Evolutionary conservation across 305 asterid genomes (phyloP).

Genomic region (Solanum hybrid): DNA sequence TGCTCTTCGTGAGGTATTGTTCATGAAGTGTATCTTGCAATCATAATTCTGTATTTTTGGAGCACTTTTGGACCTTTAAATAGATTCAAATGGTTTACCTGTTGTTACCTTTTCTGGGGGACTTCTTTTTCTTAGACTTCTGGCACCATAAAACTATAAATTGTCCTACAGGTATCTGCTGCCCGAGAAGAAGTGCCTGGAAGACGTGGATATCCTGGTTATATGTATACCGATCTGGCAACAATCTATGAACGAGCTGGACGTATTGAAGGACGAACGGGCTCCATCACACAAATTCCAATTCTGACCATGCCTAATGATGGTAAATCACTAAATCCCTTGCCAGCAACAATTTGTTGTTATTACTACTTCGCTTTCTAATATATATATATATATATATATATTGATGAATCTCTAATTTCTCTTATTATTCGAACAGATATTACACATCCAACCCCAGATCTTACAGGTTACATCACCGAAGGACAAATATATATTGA

Average conservation of each 20-base stretch:
- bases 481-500: constrained; percentile 98
- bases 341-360: background rate
- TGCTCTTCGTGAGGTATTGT: constrained; percentile 95
- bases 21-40: background rate
- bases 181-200: constrained; percentile 99
- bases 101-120: background rate
- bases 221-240: constrained; percentile 87
- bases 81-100: background rate
- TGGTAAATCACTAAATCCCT: constrained; percentile 32
- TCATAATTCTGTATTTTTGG: background rate
- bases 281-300: constrained; percentile 90
- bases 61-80: background rate
- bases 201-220: constrained; percentile 82
- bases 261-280: constrained; percentile 85
- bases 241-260: constrained; percentile 94
- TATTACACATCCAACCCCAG: constrained; percentile 98
- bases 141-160: background rate
- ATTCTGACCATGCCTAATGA: constrained; percentile 93
- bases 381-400: background rate
- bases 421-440: constrained; percentile 40
- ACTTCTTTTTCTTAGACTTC: background rate
- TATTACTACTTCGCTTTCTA: constrained; percentile 1
- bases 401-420: constrained; percentile 10
- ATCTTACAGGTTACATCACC: constrained; percentile 96
- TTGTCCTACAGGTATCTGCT: constrained; percentile 68